A percentile compares a stretch with the other conserved stretches of the same genome.
These are phyloP conservation scores for Zymoseptoria pseudotritici DNA, from an alignment of 2,329 filamentous ascomycete species.

Conservation along the genomic window DNA sequence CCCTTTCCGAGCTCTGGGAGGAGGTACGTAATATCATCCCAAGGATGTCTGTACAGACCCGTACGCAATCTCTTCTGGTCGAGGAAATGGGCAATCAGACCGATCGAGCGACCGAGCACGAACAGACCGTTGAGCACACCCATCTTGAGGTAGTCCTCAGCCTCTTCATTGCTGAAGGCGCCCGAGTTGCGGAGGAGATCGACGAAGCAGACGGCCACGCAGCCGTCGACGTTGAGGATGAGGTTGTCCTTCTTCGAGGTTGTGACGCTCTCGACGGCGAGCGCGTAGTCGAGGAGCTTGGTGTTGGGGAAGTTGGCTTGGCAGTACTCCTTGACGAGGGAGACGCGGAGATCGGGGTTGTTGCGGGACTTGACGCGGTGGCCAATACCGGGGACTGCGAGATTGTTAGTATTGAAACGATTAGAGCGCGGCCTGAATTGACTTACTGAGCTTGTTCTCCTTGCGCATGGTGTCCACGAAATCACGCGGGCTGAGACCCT, in stretches of 20 bases:
- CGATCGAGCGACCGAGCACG: conserved; percentile 92
- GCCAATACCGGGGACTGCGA: conserved; percentile 80
- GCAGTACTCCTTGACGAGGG: conserved; percentile 98
- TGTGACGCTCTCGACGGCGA: conserved; percentile 95
- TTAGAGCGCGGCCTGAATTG: no score
- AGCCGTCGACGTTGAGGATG: conserved; percentile 97
- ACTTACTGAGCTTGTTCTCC: conserved; percentile 96
- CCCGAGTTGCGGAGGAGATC: conserved; percentile 96
- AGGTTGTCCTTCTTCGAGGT: conserved; percentile 99
- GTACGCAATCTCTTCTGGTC: conserved; percentile 99
- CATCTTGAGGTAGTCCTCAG: conserved; percentile 98
- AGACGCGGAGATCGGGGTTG: conserved; percentile 98
- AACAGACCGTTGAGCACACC: conserved; percentile 99
- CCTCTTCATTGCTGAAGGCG: conserved; percentile 91
- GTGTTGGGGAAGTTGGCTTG: conserved; percentile 93
- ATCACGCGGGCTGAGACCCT: conserved; percentile 94
- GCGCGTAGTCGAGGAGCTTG: conserved; percentile 97
- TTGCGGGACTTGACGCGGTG: conserved; percentile 99
- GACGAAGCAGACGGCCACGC: conserved; percentile 97
- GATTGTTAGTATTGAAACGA: no score
- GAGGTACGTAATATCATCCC: conserved; percentile 96
- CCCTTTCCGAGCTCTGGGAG: conserved; percentile 70
- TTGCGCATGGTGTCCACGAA: conserved; percentile 99
- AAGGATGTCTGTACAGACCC: conserved; percentile 94
- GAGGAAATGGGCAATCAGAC: conserved; percentile 98